Evolutionary conservation across 441 rosid species (phyloP).

Genomic region (Croton setiger): DNA sequence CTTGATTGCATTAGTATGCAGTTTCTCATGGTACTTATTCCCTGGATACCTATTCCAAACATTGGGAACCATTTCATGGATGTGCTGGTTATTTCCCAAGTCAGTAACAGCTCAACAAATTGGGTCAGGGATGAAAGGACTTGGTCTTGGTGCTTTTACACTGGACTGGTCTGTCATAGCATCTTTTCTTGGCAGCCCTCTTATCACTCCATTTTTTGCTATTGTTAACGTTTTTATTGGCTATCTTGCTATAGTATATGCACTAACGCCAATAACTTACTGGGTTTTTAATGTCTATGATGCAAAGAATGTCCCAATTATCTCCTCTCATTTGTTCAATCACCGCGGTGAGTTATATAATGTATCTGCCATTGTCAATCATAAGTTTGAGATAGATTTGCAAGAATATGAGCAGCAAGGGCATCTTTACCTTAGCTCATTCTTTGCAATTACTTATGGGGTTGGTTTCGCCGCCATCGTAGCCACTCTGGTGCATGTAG

Average conservation of each 20-base stretch:
- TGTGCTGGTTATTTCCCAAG: conserved; percentile 26
- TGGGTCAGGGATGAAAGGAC: conserved; percentile 25
- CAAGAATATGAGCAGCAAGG: conserved; percentile 20
- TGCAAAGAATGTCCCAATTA: conserved; percentile 55
- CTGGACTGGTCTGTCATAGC: conserved; percentile 28
- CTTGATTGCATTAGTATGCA: conserved; percentile 21
- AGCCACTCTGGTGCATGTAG: conserved; percentile 31
- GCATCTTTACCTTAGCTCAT: conserved; percentile 25
- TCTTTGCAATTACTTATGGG: conserved; percentile 38
- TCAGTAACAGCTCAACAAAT: conserved; percentile 26
- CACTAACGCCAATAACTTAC: conserved; percentile 23
- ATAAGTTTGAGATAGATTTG: conserved; percentile 28
- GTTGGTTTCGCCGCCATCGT: conserved; percentile 36
- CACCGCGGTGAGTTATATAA: conserved; percentile 28
- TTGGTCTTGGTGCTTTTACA: conserved; percentile 19
- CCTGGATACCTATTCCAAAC: conserved; percentile 24
- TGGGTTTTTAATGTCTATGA: conserved; percentile 35
- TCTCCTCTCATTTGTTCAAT: conserved; percentile 54
- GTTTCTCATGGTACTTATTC: conserved; percentile 27
- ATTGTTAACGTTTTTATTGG: conserved; percentile 29
- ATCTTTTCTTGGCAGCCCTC: conserved; percentile 25
- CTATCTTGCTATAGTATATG: conserved; percentile 18
- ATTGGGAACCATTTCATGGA: conserved; percentile 21
- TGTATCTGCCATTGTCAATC: conserved; percentile 24
- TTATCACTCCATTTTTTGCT: conserved; percentile 31